phyloP scores from a whole-genome alignment of 305 asterid genomes.

The Salvia sclarea region DNA sequence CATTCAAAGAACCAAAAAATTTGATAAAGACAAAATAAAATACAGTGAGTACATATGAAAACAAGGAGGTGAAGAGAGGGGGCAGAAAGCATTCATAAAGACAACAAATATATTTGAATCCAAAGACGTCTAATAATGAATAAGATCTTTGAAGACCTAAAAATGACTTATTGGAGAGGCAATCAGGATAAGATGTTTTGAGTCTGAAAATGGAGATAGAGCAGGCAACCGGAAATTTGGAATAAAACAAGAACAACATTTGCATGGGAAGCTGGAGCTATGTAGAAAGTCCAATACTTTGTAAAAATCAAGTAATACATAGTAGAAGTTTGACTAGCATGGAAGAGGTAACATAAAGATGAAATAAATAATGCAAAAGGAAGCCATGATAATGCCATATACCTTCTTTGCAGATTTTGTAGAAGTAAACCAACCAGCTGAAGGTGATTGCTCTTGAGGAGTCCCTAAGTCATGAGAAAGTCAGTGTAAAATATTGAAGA shows the following conservation, averaged over 20 bases:
- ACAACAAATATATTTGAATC: neutral
- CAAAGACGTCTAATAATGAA: slow-evolving; percentile 9
- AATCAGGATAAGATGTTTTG: neutral
- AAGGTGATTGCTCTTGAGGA: slow-evolving; percentile 59
- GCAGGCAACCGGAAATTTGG: neutral
- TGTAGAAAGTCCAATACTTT: neutral
- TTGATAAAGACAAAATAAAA: neutral
- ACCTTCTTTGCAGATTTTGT: slow-evolving; percentile 89
- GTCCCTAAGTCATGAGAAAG: slow-evolving; percentile 50
- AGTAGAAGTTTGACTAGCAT: slow-evolving; percentile 3
- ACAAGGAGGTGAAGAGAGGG: slow-evolving; percentile 19
- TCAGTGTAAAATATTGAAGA: slow-evolving; percentile 28
- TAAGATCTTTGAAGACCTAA: neutral
- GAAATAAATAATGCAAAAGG: slow-evolving; percentile 18
- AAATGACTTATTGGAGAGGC: neutral
- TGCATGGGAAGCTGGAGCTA: too few relatives aligned
- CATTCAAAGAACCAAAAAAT: slow-evolving; percentile 29
- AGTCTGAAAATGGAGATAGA: neutral
- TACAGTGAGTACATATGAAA: neutral
- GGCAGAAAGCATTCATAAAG: slow-evolving; percentile 6
- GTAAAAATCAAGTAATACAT: neutral
- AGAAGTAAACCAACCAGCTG: slow-evolving; percentile 90
- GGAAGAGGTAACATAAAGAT: slow-evolving; percentile 3
- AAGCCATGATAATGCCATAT: slow-evolving; percentile 17
- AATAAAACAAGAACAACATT: neutral